Evolutionary conservation across 441 rosid species (phyloP).

Genomic region (Populus tomentosa): DNA sequence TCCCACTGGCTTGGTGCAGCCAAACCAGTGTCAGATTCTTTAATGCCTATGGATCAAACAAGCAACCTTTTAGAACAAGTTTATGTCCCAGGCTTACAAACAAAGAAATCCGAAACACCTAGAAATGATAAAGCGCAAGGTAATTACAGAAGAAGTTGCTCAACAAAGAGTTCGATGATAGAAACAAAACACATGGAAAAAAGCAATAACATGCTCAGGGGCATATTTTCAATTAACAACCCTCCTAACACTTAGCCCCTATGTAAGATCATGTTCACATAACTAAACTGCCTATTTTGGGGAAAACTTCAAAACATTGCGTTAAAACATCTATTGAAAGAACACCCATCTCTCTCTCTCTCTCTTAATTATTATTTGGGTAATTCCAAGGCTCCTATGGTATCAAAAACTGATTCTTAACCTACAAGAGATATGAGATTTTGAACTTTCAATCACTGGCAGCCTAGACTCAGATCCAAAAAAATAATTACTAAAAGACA

Average conservation of each 20-base stretch:
- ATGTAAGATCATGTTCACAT: background rate
- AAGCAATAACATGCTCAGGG: background rate
- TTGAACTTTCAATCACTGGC: background rate
- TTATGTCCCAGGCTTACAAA: background rate
- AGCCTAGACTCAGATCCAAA: background rate
- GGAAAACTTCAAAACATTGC: no score
- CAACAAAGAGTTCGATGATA: background rate
- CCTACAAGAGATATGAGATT: background rate
- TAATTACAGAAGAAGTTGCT: background rate
- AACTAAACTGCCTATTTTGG: background rate
- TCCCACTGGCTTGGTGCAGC: constrained; percentile 99
- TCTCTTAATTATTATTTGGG: no score
- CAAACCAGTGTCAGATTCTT: constrained; percentile 96
- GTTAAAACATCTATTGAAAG: background rate
- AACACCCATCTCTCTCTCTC: background rate
- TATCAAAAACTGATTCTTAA: background rate
- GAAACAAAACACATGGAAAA: background rate
- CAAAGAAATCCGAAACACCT: background rate
- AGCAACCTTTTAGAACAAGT: background rate
- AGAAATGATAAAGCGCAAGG: background rate
- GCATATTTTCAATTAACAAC: background rate
- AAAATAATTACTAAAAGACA: no score
- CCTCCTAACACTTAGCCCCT: background rate
- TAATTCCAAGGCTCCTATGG: background rate
- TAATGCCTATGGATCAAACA: constrained; percentile 51